A percentile compares a stretch with the other conserved stretches of the same genome.
phyloP scores from a whole-genome alignment of 371 early-diverging fungal genomes.

The Mortierella sp. region DNA sequence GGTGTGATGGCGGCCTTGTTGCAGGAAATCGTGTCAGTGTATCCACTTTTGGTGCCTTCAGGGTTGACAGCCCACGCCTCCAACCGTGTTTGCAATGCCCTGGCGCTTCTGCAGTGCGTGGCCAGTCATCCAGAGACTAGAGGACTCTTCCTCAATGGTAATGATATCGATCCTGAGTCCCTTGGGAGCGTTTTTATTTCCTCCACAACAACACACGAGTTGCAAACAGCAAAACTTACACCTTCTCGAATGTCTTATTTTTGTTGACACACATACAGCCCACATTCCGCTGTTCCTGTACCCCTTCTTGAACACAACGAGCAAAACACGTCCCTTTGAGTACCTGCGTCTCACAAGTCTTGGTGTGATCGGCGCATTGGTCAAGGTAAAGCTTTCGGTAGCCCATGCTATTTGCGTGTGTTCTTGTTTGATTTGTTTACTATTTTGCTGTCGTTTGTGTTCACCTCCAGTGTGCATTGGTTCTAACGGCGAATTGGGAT shows the following conservation, averaged over 20 bases:
- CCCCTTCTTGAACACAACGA: slow-evolving; percentile 97
- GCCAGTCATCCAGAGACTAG: slow-evolving; percentile 96
- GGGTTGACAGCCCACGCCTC: slow-evolving; percentile 86
- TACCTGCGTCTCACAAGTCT: slow-evolving; percentile 95
- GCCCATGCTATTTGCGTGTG: neutral
- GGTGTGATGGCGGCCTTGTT: slow-evolving; percentile 94
- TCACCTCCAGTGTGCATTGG: neutral
- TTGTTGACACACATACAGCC: slow-evolving; percentile 65
- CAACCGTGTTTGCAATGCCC: slow-evolving; percentile 97
- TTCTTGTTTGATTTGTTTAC: neutral
- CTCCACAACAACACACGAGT: neutral
- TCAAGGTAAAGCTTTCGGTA: slow-evolving; percentile 76
- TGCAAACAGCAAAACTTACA: neutral
- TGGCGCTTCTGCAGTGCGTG: slow-evolving; percentile 96
- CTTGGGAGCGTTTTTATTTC: neutral
- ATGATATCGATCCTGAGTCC: neutral
- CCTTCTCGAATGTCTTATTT: slow-evolving; percentile 14
- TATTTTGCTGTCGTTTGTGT: neutral
- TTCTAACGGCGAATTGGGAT: neutral
- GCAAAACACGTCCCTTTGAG: slow-evolving; percentile 95
- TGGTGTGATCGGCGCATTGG: slow-evolving; percentile 97
- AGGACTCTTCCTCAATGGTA: slow-evolving; percentile 87
- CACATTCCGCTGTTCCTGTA: slow-evolving; percentile 98
- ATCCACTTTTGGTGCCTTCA: slow-evolving; percentile 92
- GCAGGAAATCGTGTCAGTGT: slow-evolving; percentile 96